These are phyloP conservation scores for Ophiocordyceps unilateralis DNA, from an alignment of 2,329 filamentous ascomycete species.

Conservation along the genomic window DNA sequence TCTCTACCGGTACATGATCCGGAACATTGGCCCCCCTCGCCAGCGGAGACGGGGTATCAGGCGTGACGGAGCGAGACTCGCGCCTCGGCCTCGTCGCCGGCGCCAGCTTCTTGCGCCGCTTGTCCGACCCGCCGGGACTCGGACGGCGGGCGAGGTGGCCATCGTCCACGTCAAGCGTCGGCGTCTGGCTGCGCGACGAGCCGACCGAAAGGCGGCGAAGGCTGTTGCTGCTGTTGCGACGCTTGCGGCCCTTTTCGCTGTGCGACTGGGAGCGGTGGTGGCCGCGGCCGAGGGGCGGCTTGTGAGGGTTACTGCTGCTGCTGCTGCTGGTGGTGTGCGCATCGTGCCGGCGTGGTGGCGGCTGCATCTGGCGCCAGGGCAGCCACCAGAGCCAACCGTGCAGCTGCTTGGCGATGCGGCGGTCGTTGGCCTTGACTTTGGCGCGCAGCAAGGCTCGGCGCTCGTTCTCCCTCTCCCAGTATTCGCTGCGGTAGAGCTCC, in stretches of 20 bases:
- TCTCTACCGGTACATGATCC: slow-evolving; percentile 5
- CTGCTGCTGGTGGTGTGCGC: slow-evolving; percentile 11
- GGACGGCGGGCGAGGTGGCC: slow-evolving; percentile 21
- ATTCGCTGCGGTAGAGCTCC: slow-evolving; percentile 86
- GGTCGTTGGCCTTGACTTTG: slow-evolving; percentile 52
- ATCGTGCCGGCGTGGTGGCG: slow-evolving; percentile 10
- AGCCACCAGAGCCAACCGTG: slow-evolving; percentile 78
- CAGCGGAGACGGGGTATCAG: slow-evolving; percentile 35
- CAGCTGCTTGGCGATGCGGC: slow-evolving; percentile 47
- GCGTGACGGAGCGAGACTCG: slow-evolving; percentile 35
- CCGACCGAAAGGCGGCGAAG: slow-evolving; percentile 33
- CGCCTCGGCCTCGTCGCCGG: slow-evolving; percentile 25
- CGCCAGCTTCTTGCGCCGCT: slow-evolving; percentile 32
- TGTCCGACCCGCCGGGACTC: slow-evolving; percentile 27
- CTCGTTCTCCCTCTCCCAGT: slow-evolving; percentile 95
- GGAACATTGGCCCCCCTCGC: slow-evolving; percentile 26
- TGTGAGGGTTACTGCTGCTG: background rate
- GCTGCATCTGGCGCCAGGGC: slow-evolving; percentile 37
- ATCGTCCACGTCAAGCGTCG: slow-evolving; percentile 29
- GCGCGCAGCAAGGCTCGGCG: slow-evolving; percentile 55
- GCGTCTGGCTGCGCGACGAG: slow-evolving; percentile 32
- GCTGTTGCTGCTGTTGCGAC: slow-evolving; percentile 27
- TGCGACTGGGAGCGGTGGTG: slow-evolving; percentile 9
- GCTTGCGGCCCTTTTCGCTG: slow-evolving; percentile 27
- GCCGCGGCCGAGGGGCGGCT: background rate